phyloP scores from a whole-genome alignment of 1,139 yeast genomes.

The Hansenula anomala region DNA sequence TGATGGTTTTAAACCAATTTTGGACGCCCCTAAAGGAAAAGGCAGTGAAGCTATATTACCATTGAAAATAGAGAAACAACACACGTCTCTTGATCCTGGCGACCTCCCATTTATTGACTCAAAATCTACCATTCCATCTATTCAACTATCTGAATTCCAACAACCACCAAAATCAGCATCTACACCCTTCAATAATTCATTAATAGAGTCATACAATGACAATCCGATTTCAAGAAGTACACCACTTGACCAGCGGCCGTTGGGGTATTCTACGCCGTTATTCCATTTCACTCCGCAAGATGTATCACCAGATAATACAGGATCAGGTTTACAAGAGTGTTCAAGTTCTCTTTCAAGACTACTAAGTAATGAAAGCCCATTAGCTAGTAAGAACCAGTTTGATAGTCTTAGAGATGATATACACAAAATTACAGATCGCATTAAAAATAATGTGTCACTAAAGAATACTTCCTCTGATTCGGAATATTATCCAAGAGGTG shows the following conservation, averaged over 20 bases:
- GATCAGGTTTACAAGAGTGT: neutral
- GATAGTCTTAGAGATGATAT: neutral
- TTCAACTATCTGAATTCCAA: slow-evolving; percentile 29
- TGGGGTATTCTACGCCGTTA: slow-evolving; percentile 12
- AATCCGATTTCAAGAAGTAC: neutral
- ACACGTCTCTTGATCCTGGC: neutral
- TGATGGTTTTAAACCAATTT: neutral
- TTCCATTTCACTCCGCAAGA: slow-evolving; percentile 11
- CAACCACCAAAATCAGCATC: slow-evolving; percentile 33
- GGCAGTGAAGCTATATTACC: too few relatives aligned
- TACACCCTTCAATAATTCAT: slow-evolving; percentile 23
- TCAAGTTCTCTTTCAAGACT: neutral
- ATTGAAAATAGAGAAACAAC: neutral
- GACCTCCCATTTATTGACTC: neutral
- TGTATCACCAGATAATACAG: neutral
- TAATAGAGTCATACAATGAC: neutral
- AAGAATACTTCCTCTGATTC: neutral
- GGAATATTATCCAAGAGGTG: slow-evolving; percentile 2
- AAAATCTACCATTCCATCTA: slow-evolving; percentile 17
- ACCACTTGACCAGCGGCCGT: neutral
- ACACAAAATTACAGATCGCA: neutral
- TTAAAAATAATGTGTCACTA: neutral
- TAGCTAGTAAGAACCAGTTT: neutral
- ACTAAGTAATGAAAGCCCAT: neutral
- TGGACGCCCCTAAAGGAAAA: too few relatives aligned